Conservation (phyloP, 2,329 filamentous ascomycete species). For the Pleurostoma richardsiae region DNA sequence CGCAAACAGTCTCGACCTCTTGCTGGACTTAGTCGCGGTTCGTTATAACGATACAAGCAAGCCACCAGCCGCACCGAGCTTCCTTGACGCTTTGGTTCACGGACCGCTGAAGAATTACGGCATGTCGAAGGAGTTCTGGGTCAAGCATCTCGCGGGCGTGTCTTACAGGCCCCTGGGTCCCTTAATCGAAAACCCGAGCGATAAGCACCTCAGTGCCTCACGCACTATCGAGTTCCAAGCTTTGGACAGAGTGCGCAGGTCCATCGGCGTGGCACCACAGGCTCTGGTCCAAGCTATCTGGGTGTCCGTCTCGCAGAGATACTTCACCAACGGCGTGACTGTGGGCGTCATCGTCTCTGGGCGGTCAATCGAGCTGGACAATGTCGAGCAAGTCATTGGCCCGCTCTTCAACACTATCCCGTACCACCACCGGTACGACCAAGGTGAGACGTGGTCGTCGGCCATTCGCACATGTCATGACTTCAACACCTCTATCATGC, state of each 20-base stretch:
- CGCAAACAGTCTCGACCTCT: constrained; percentile 67
- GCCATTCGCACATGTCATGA: constrained; percentile 62
- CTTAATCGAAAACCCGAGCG: constrained; percentile 6
- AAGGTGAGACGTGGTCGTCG: constrained; percentile 49
- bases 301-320: constrained; percentile 54
- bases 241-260: constrained; percentile 49
- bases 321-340: constrained; percentile 41
- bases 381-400: constrained; percentile 64
- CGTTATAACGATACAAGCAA: constrained; percentile 12
- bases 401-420: constrained; percentile 90
- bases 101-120: constrained; percentile 57
- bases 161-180: constrained; percentile 12
- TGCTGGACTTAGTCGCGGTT: constrained; percentile 53
- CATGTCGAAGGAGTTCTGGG: constrained; percentile 60
- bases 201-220: constrained; percentile 12
- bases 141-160: constrained; percentile 40
- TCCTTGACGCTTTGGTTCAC: constrained; percentile 61
- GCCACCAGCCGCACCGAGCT: constrained; percentile 40
- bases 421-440: constrained; percentile 46
- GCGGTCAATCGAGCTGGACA: constrained; percentile 62
- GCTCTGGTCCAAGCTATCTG: constrained; percentile 73
- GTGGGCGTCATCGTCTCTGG: constrained; percentile 78
- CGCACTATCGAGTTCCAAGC: constrained; percentile 27
- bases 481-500: constrained; percentile 62
- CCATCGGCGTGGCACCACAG: constrained; percentile 70